These are phyloP conservation scores for Pyricularia grisea DNA, from an alignment of 2,329 filamentous ascomycete species.

Conservation along the genomic window DNA sequence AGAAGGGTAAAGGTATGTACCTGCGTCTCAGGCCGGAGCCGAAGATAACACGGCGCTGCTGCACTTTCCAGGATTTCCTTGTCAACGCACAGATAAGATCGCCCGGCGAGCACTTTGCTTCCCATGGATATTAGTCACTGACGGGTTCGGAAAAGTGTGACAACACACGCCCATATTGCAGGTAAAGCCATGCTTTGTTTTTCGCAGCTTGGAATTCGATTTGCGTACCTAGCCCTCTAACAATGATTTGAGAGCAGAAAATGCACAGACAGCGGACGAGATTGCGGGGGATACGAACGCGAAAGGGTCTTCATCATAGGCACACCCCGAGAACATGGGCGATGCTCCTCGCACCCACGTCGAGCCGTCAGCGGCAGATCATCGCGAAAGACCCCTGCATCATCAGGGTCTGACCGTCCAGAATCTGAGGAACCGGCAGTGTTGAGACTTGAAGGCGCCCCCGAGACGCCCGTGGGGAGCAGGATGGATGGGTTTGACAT, in stretches of 20 bases:
- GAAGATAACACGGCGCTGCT: background rate
- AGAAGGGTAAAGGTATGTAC: conserved; percentile 46
- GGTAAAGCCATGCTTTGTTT: background rate
- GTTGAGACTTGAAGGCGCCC: background rate
- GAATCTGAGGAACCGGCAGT: background rate
- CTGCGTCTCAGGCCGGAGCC: background rate
- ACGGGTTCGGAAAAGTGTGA: conserved; percentile 38
- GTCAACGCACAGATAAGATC: background rate
- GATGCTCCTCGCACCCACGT: conserved; percentile 47
- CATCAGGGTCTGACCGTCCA: background rate
- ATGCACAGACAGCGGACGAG: conserved; percentile 45
- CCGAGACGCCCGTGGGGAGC: conserved; percentile 7
- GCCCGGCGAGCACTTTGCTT: background rate
- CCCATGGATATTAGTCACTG: background rate
- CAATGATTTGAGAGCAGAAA: conserved; percentile 31
- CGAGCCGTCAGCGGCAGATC: conserved; percentile 24
- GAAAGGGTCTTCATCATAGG: conserved; percentile 56
- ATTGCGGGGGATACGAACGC: conserved; percentile 53
- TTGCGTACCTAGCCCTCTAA: background rate
- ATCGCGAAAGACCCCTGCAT: conserved; percentile 10
- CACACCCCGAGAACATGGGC: conserved; percentile 42
- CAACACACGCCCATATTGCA: conserved; percentile 41
- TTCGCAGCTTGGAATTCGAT: background rate
- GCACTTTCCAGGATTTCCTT: background rate
- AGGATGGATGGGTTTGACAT: conserved; percentile 18